A percentile compares a stretch with the other conserved stretches of the same genome.
Evolutionary conservation across 2,329 filamentous ascomycete genomes (phyloP).

Genomic region (Colletotrichum karsti): DNA sequence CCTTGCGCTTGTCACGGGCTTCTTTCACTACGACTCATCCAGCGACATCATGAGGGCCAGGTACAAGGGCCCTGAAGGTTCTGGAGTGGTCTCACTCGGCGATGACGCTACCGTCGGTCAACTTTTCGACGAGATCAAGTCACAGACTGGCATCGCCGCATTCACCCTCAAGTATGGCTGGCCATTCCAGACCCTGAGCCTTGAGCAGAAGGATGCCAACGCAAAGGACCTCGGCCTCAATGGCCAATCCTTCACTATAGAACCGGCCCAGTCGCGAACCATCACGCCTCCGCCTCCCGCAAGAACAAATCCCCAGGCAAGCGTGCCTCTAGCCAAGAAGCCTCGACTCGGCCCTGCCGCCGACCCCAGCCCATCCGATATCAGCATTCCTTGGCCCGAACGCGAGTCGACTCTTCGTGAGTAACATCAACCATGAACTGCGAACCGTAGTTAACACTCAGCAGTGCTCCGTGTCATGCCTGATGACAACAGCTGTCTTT

Average conservation of each 20-base stretch:
- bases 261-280: slow-evolving; percentile 38
- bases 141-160: slow-evolving; percentile 69
- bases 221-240: slow-evolving; percentile 58
- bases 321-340: background rate
- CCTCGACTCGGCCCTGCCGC: background rate
- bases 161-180: slow-evolving; percentile 88
- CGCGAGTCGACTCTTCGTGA: slow-evolving; percentile 60
- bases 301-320: slow-evolving; percentile 4
- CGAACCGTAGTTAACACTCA: slow-evolving; percentile 49
- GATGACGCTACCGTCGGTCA: slow-evolving; percentile 73
- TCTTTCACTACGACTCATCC: background rate
- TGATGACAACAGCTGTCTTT: slow-evolving; percentile 95
- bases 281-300: slow-evolving; percentile 23
- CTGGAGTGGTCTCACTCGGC: slow-evolving; percentile 73
- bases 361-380: slow-evolving; percentile 21
- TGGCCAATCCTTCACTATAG: slow-evolving; percentile 60
- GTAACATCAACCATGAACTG: slow-evolving; percentile 34
- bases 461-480: slow-evolving; percentile 91
- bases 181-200: slow-evolving; percentile 75
- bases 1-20: background rate
- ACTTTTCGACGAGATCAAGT: slow-evolving; percentile 67
- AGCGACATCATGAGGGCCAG: slow-evolving; percentile 71
- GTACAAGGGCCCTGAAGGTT: slow-evolving; percentile 78
- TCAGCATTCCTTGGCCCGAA: slow-evolving; percentile 56
- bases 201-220: slow-evolving; percentile 58